Evolutionary conservation across 495 filamentous ascomycete species (phyloP).

Genomic region (Hypoxylon fuscum): DNA sequence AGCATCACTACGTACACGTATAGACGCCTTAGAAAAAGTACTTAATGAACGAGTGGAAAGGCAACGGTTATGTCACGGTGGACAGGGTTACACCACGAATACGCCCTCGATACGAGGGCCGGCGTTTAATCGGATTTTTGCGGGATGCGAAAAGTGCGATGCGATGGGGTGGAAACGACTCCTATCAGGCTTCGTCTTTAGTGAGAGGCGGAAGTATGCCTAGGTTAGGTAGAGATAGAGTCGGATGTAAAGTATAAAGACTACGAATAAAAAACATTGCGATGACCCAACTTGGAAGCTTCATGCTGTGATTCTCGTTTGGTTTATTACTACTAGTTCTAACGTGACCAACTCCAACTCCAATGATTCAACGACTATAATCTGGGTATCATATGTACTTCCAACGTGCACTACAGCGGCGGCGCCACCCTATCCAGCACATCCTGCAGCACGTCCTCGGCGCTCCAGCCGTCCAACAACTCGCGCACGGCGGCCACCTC

Average conservation of each 20-base stretch:
- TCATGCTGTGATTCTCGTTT: too few relatives aligned
- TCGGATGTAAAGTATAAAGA: conserved; percentile 6
- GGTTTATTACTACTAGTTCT: too few relatives aligned
- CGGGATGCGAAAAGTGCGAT: conserved; percentile 15
- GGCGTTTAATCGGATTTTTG: conserved; percentile 28
- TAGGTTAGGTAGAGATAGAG: conserved; percentile 3
- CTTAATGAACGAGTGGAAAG: conserved; percentile 24
- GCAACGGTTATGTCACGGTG: too few relatives aligned
- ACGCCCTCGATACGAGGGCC: conserved; percentile 29
- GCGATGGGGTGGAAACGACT: conserved; percentile 6
- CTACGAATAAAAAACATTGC: conserved; percentile 19
- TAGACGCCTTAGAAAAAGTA: conserved; percentile 18
- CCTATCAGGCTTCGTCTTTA: conserved; percentile 7
- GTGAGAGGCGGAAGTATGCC: neutral
- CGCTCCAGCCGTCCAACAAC: conserved; percentile 71
- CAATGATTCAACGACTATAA: too few relatives aligned
- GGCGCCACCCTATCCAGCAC: conserved; percentile 75
- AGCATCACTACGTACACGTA: too few relatives aligned
- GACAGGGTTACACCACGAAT: too few relatives aligned
- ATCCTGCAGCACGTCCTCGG: conserved; percentile 85
- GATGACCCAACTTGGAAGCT: neutral
- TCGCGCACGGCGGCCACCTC: conserved; percentile 71
- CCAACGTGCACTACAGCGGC: conserved; percentile 68
- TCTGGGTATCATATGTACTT: conserved; percentile 33
- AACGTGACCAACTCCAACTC: too few relatives aligned